These are phyloP conservation scores for Colletotrichum brevisporum DNA, from an alignment of 2,329 filamentous ascomycete genomes.

Conservation along the genomic window DNA sequence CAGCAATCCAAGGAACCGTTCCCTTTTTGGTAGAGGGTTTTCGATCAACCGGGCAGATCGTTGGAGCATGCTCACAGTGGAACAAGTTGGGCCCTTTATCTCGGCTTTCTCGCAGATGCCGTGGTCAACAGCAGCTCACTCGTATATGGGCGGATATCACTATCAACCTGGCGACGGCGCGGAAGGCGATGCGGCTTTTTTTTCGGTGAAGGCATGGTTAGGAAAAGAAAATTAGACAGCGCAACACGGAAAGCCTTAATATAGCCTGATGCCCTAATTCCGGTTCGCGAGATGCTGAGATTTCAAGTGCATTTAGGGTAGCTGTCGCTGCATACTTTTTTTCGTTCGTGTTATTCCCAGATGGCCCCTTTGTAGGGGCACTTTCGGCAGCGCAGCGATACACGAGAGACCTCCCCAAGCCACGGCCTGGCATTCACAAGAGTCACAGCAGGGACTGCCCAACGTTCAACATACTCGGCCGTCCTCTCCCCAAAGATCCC, in stretches of 20 bases:
- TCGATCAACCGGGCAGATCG: not conserved
- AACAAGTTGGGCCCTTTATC: not conserved
- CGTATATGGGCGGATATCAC: not conserved
- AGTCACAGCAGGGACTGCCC: no score
- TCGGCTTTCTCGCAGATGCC: not conserved
- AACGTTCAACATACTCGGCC: no score
- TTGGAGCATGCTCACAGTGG: not conserved
- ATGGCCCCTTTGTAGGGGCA: no score
- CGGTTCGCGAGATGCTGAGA: no score
- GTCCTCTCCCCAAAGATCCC: no score
- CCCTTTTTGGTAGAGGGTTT: conserved; percentile 23
- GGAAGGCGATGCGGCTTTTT: not conserved
- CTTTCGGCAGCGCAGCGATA: no score
- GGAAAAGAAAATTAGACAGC: not conserved
- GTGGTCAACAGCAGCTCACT: not conserved
- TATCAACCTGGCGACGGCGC: not conserved
- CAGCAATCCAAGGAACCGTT: not conserved
- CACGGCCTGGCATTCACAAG: no score
- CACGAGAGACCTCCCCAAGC: no score
- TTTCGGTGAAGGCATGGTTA: not conserved
- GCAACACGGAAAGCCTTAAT: not conserved
- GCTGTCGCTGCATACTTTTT: no score
- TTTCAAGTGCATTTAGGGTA: no score
- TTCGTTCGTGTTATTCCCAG: no score
- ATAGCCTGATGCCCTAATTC: no score